Conservation (phyloP, 2,329 filamentous ascomycete species). For the Apiospora aurea region DNA sequence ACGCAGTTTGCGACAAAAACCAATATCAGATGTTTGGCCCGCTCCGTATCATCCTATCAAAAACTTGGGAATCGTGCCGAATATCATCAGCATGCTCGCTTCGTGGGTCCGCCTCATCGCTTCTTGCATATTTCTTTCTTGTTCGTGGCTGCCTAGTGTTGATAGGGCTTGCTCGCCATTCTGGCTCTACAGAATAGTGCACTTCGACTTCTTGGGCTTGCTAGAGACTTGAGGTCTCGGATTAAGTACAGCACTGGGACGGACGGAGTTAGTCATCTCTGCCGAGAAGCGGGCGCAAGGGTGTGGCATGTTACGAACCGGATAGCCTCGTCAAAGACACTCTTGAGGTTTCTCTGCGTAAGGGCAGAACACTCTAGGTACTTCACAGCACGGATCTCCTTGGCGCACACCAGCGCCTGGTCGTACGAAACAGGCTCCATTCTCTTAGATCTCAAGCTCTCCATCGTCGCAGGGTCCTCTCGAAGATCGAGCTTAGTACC, state of each 20-base stretch:
- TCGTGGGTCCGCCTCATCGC: conserved; percentile 17
- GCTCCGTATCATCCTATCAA: conserved; percentile 32
- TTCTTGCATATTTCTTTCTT: conserved; percentile 21
- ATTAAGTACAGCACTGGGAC: conserved; percentile 71
- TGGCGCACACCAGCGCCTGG: conserved; percentile 85
- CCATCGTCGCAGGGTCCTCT: conserved; percentile 83
- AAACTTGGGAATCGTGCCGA: conserved; percentile 31
- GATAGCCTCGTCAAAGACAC: conserved; percentile 98
- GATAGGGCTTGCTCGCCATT: conserved; percentile 15
- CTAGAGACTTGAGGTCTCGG: conserved; percentile 61
- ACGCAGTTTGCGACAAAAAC: conserved; percentile 35
- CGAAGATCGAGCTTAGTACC: conserved; percentile 96
- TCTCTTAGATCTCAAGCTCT: conserved; percentile 85
- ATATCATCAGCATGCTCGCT: conserved; percentile 11
- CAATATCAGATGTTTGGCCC: conserved; percentile 39
- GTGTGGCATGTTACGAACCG: conserved; percentile 67
- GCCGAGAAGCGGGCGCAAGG: background rate
- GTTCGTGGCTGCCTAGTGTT: conserved; percentile 20
- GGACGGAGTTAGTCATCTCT: conserved; percentile 30
- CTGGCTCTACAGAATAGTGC: conserved; percentile 68
- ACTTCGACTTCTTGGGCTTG: conserved; percentile 71
- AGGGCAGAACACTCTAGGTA: conserved; percentile 98
- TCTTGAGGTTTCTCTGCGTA: conserved; percentile 96
- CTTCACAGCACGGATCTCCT: conserved; percentile 95
- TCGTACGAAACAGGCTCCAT: conserved; percentile 98